Evolutionary conservation across 2,329 filamentous ascomycete genomes (phyloP), one percentile per base, ranked within the genome.

Genomic region (Domatiomyces globalis): DNA sequence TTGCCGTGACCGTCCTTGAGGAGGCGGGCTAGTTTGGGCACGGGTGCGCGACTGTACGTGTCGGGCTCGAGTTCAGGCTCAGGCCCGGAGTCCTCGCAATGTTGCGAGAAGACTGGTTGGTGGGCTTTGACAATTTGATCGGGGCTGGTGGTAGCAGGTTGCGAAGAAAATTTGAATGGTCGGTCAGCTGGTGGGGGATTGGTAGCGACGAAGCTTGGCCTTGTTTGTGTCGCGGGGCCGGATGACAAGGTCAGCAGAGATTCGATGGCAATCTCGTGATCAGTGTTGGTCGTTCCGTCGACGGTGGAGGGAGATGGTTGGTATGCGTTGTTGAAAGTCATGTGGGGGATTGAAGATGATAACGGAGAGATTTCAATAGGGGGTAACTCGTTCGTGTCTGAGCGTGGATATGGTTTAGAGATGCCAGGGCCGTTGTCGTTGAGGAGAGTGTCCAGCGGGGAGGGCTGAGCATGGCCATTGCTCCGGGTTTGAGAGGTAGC

Each of bases 1-100:
- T 75, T 76, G 5, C 73, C 73, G 54, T 75, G 71, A 0, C 72
- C 72, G 56, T 76, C 73, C 20, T 71, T 71, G 8, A 76, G 65
- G 22, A 76, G 68, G 8, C 73, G 64, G 8, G 69, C 69, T 56
- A 71, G 66, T 10, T 69, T 61, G 8, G 69, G 69, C 5, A 72
- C 69, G 0, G 60, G 67, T 2, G 69, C 53, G 25, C 51, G 54
- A 2, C 57, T 56, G n/a, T 56, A 43, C 27, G 54, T 45, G 19
- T 52, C 51, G 15, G 33, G 33, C 15, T 39, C 33, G 2, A 12
- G 29, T 12, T 33, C 29, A 15, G 12, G 33, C 12, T 39, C 33
- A 15, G 9, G 33, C 10, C 33, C 33, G 5, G 33, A 12, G 25
- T 57, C 50, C n/a, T 44, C 45, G 33, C 51, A 48, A 18, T 29